These are phyloP conservation scores for Uromyces viciae-fabae DNA, from an alignment of 1,284 basidiomycete genomes.

Conservation along the genomic window DNA sequence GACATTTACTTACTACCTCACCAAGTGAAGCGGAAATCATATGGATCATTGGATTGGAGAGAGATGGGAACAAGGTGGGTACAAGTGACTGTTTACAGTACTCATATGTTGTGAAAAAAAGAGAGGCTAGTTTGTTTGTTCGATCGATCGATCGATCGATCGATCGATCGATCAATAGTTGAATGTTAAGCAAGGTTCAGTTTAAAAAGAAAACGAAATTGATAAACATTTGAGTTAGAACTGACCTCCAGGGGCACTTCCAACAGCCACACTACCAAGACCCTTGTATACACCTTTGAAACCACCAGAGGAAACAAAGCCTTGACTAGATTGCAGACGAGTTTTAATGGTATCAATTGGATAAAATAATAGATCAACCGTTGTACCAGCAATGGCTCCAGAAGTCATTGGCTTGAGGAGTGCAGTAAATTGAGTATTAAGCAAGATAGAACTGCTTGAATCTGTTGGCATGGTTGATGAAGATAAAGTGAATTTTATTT, in stretches of 20 bases:
- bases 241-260: slow-evolving; percentile 90
- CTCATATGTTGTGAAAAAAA: slow-evolving; percentile 94
- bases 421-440: slow-evolving; percentile 10
- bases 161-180: no score
- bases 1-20: slow-evolving; percentile 77
- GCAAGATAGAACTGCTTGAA: no score
- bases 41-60: slow-evolving; percentile 66
- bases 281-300: slow-evolving; percentile 91
- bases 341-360: slow-evolving; percentile 97
- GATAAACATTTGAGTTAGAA: slow-evolving; percentile 25
- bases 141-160: no score
- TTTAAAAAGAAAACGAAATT: no score
- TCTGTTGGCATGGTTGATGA: no score
- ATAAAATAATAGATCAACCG: slow-evolving; percentile 91
- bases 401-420: slow-evolving; percentile 14
- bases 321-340: slow-evolving; percentile 79
- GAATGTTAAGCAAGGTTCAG: no score
- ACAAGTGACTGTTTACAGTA: slow-evolving; percentile 70
- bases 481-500: no score
- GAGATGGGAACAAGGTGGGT: slow-evolving; percentile 54
- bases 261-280: slow-evolving; percentile 88
- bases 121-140: slow-evolving; percentile 68
- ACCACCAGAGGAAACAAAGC: slow-evolving; percentile 80
- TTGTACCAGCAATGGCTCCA: slow-evolving; percentile 78
- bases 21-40: slow-evolving; percentile 74